A percentile compares a stretch with the other conserved stretches of the same genome.
phyloP scores from a whole-genome alignment of 2,329 filamentous ascomycete genomes.

The Fusarium odoratissimum region DNA sequence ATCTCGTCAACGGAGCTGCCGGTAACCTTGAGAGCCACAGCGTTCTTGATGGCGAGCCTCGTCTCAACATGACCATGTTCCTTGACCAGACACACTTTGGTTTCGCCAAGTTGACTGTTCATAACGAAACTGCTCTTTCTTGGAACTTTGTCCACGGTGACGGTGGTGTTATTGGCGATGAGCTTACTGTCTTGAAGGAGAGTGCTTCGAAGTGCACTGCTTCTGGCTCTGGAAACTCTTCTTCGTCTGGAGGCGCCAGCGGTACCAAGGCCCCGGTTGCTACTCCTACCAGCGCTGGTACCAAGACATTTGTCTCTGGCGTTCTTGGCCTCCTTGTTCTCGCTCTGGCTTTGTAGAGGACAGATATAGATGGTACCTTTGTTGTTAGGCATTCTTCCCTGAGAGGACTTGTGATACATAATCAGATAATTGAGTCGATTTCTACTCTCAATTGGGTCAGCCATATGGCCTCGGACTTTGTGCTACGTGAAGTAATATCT shows the following conservation, averaged over 20 bases:
- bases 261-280: not conserved
- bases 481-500: no score
- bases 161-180: not conserved
- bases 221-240: not conserved
- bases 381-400: not conserved
- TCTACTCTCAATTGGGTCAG: fast-evolving
- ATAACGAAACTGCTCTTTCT: not conserved
- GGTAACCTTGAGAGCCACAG: slow-evolving; percentile 5
- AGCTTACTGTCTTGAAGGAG: slow-evolving; percentile 1
- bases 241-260: not conserved
- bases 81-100: slow-evolving; percentile 1
- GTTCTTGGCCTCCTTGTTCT: not conserved
- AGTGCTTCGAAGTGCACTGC: not conserved
- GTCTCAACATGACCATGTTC: not conserved
- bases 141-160: slow-evolving; percentile 1
- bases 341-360: not conserved
- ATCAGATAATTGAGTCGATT: not conserved
- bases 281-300: not conserved
- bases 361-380: not conserved
- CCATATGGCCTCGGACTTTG: not conserved
- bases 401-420: not conserved
- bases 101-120: not conserved
- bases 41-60: not conserved
- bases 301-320: not conserved
- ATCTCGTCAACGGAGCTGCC: slow-evolving; percentile 6